A percentile compares a stretch with the other conserved stretches of the same genome.
Evolutionary conservation across 2,329 filamentous ascomycete species (phyloP).

Genomic region (Hypoxylon rubiginosum): DNA sequence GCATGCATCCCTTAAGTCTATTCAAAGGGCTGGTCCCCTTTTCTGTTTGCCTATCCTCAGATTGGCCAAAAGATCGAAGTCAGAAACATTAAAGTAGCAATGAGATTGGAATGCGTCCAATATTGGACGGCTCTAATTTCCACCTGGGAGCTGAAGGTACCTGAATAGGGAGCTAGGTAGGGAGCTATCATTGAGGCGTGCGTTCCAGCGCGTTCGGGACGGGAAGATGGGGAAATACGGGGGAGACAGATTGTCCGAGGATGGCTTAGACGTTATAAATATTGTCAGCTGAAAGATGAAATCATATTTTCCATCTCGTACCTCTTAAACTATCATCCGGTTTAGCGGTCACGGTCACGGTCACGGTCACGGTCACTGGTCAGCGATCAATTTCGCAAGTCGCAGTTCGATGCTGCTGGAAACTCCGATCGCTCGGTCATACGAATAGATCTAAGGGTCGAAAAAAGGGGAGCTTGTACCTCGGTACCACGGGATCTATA

Average conservation of each 20-base stretch:
- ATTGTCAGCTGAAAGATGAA: constrained; percentile 2
- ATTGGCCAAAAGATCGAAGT: background rate
- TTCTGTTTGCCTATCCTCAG: background rate
- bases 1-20: background rate
- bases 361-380: background rate
- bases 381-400: background rate
- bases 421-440: constrained; percentile 11
- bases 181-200: constrained; percentile 3
- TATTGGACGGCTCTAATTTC: constrained; percentile 4
- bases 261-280: constrained; percentile 2
- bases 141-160: background rate
- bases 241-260: constrained; percentile 2
- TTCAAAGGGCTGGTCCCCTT: background rate
- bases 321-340: background rate
- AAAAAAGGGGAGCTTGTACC: background rate
- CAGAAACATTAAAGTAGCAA: background rate
- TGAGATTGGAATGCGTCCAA: constrained; percentile 12
- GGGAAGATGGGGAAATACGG: constrained; percentile 2
- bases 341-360: background rate
- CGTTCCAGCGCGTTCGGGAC: constrained; percentile 26
- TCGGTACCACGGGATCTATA: constrained; percentile 2
- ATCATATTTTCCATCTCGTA: background rate
- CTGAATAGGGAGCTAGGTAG: background rate
- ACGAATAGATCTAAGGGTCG: background rate
- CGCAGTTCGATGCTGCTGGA: constrained; percentile 12